Evolutionary conservation across 352 stramenopile species (phyloP).

Genomic region (Phytopythium kandeliae): DNA sequence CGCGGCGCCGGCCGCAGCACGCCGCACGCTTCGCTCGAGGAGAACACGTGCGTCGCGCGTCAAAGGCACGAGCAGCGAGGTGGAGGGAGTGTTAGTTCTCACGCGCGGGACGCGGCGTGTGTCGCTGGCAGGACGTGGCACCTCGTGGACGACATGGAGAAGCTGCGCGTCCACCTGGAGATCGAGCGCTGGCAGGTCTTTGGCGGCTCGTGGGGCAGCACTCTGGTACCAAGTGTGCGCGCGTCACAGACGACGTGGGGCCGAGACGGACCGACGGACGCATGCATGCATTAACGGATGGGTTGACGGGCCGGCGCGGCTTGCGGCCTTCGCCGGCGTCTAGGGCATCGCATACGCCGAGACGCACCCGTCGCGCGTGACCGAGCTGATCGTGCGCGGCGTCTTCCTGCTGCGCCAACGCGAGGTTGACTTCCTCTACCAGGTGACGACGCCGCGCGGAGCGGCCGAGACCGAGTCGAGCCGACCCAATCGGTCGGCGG

Average conservation of each 20-base stretch:
- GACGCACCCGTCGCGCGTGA: slow-evolving; percentile 74
- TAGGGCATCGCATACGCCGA: slow-evolving; percentile 87
- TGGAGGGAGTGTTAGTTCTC: no score
- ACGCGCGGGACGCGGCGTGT: neutral
- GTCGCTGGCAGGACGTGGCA: slow-evolving; percentile 57
- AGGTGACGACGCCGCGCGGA: no score
- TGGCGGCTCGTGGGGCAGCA: slow-evolving; percentile 93
- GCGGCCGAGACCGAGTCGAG: no score
- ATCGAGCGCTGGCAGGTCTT: slow-evolving; percentile 93
- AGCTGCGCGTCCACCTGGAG: slow-evolving; percentile 71
- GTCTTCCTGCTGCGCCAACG: slow-evolving; percentile 90
- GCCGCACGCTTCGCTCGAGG: slow-evolving; percentile 79
- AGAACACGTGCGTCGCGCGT: slow-evolving; percentile 80
- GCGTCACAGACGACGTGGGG: neutral
- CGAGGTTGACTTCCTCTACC: slow-evolving; percentile 94
- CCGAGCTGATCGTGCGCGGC: slow-evolving; percentile 88
- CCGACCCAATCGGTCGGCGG: no score
- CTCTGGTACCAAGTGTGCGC: slow-evolving; percentile 38
- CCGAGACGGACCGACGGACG: neutral
- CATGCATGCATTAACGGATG: no score
- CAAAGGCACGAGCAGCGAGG: no score
- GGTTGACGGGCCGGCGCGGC: neutral
- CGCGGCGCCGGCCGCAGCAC: slow-evolving; percentile 86
- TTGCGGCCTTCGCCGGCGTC: no score
- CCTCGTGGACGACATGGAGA: slow-evolving; percentile 93